Base-by-base conservation (phyloP, 176 grass and related monocot species). In the Zoysia pacifica region DNA sequence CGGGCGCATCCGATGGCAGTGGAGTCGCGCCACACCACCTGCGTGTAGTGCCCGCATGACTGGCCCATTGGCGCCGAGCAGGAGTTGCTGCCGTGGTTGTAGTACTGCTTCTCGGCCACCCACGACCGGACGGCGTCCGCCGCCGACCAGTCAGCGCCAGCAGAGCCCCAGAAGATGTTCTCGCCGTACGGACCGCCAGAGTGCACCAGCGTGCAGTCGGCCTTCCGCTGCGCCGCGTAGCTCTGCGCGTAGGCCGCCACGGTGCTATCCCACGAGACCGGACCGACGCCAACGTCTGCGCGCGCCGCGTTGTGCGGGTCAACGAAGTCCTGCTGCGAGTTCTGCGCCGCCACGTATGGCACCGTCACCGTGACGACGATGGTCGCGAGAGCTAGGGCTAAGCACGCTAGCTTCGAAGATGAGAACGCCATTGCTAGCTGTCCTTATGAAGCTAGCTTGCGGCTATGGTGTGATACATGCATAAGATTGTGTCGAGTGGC, bases 181-280 rank as follows among this genome's bases (percentile, higher is more conserved):
- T 93, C 85, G n/a, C 87, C 91, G 42, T 90, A 93, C 55, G 36
- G 40, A 9, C 91, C 86, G 15, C 69, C 56, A 4, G 88, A 90
- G 91, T 88, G 88, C 56, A 46, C 5, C 11, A 90, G 70, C 3
- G 2, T 1, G 85, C 91, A 90, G 67, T 88, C 65, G 19, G 6
- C 67, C 2, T 56, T 69, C 15, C 82, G 79, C 53, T 81, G 28
- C 39, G 81, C 65, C 9, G 84, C 85, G 52, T 93, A 93, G 50
- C 1, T 62, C 73, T 81, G 69, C 40, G 88, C 91, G 43, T 84
- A 94, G 0, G 71, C 42, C 40, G 76, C 70, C 56, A 88, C 79
- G 0, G 75, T 81, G 44, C 16, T 5, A 67, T 89, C 53, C 91
- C 87, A 93, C 8, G 60, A 53, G 50, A 89, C 86, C 4, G 52